Conservation (phyloP, 192 early-diverging fungal genomes). For the Podila clonocystis region DNA sequence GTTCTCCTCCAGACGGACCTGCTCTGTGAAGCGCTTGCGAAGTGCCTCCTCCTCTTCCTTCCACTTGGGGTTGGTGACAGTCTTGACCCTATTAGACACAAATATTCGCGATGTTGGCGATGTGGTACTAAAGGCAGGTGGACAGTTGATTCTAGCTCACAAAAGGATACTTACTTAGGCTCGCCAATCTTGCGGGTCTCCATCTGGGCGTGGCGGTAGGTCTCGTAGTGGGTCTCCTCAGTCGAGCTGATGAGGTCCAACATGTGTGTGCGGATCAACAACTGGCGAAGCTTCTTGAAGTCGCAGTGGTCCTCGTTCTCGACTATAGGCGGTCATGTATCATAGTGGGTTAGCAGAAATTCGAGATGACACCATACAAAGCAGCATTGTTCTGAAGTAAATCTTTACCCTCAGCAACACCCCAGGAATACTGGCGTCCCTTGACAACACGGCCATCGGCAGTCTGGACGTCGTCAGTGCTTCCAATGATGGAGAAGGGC, state of each 20-base stretch:
- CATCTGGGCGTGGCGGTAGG: slow-evolving; percentile 88
- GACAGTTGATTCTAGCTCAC: background rate
- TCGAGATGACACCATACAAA: too few species aligned
- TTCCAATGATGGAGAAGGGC: slow-evolving; percentile 97
- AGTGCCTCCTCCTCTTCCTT: slow-evolving; percentile 98
- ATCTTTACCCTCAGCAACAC: slow-evolving; percentile 82
- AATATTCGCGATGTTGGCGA: background rate
- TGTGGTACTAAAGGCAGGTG: background rate
- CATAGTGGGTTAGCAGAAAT: background rate
- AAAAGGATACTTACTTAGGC: slow-evolving; percentile 65
- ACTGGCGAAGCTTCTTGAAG: slow-evolving; percentile 95
- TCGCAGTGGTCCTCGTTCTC: slow-evolving; percentile 99
- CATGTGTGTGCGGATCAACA: slow-evolving; percentile 98
- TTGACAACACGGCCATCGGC: slow-evolving; percentile 90
- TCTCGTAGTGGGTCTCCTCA: slow-evolving; percentile 96
- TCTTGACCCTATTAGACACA: slow-evolving; percentile 64
- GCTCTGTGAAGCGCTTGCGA: slow-evolving; percentile 96
- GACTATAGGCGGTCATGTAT: slow-evolving; percentile 53
- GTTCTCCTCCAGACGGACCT: slow-evolving; percentile 97
- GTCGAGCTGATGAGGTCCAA: slow-evolving; percentile 93
- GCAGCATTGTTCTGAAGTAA: background rate
- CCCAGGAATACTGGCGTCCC: slow-evolving; percentile 98
- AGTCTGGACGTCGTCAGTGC: slow-evolving; percentile 84
- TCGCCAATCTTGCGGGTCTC: slow-evolving; percentile 90
- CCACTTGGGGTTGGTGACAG: slow-evolving; percentile 92